These are phyloP conservation scores for Aspergillus sp. DNA, from an alignment of 2,329 filamentous ascomycete genomes.

Conservation along the genomic window DNA sequence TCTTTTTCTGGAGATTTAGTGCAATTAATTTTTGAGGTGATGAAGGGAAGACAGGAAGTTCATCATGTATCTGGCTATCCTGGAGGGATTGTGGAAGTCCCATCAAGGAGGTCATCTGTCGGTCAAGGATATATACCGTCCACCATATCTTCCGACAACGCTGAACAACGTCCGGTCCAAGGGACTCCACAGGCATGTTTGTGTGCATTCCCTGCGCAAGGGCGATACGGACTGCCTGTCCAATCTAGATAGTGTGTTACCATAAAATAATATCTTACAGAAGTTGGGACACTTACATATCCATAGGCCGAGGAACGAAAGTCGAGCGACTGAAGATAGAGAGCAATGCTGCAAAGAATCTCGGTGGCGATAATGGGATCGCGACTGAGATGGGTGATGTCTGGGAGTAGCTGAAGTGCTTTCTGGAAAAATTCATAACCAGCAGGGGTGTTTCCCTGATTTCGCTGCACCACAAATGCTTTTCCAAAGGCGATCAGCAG, in stretches of 20 bases:
- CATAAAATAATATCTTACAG: too few species aligned
- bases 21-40: conserved; percentile 40
- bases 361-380: conserved; percentile 50
- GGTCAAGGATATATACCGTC: conserved; percentile 55
- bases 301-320: conserved; percentile 48
- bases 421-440: conserved; percentile 50
- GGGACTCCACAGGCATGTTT: conserved; percentile 46
- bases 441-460: conserved; percentile 39
- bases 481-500: conserved; percentile 57
- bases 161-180: conserved; percentile 44
- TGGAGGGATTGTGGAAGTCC: conserved; percentile 51
- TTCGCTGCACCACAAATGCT: conserved; percentile 47
- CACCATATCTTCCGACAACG: conserved; percentile 54
- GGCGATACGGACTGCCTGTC: conserved; percentile 53
- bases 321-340: conserved; percentile 55
- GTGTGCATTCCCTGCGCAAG: conserved; percentile 54
- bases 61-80: conserved; percentile 52
- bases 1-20: conserved; percentile 47
- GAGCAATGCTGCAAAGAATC: conserved; percentile 51
- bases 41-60: conserved; percentile 45
- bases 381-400: conserved; percentile 39
- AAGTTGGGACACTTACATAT: conserved; percentile 33
- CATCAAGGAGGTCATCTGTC: conserved; percentile 56
- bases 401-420: conserved; percentile 46
- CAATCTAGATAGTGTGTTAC: conserved; percentile 37